These are phyloP conservation scores for Ustilago loliicola DNA, from an alignment of 1,284 basidiomycete genomes.

Conservation along the genomic window DNA sequence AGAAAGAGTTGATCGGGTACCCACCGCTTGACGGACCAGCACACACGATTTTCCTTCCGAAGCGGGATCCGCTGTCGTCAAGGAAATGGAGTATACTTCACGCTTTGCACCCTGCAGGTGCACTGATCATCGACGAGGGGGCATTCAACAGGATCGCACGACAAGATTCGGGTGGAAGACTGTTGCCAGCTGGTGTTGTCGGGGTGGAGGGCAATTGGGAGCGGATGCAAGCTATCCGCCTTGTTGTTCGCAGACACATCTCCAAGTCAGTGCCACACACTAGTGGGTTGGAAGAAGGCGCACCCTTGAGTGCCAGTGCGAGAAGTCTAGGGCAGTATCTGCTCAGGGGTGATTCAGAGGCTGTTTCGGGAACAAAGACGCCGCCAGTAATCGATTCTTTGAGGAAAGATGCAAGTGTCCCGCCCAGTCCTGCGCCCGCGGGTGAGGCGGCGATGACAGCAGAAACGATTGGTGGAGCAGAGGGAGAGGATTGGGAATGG, in stretches of 20 bases:
- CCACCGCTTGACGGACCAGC: conserved; percentile 74
- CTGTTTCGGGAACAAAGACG: conserved; percentile 24
- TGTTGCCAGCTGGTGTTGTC: conserved; percentile 90
- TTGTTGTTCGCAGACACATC: conserved; percentile 76
- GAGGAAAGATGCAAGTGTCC: conserved; percentile 16
- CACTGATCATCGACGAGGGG: conserved; percentile 87
- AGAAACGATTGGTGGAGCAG: conserved; percentile 3
- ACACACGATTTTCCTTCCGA: conserved; percentile 89
- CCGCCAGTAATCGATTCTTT: conserved; percentile 49
- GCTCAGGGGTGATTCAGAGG: conserved; percentile 24
- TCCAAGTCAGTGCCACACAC: conserved; percentile 29
- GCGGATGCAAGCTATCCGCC: conserved; percentile 89
- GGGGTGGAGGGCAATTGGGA: conserved; percentile 90
- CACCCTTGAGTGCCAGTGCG: conserved; percentile 25
- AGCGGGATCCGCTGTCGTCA: conserved; percentile 82
- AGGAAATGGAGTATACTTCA: conserved; percentile 96
- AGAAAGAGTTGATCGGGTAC: conserved; percentile 47
- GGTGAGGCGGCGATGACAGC: background rate
- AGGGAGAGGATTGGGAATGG: conserved; percentile 72
- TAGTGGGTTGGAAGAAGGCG: conserved; percentile 29
- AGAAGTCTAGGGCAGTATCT: conserved; percentile 42
- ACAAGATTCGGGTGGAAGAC: conserved; percentile 86
- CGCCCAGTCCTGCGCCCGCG: background rate
- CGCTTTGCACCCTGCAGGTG: conserved; percentile 88
- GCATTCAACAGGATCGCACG: conserved; percentile 87